Evolutionary conservation across 495 filamentous ascomycete species (phyloP), one percentile per base, ranked within the genome.

Genomic region (Neurospora hispaniola): DNA sequence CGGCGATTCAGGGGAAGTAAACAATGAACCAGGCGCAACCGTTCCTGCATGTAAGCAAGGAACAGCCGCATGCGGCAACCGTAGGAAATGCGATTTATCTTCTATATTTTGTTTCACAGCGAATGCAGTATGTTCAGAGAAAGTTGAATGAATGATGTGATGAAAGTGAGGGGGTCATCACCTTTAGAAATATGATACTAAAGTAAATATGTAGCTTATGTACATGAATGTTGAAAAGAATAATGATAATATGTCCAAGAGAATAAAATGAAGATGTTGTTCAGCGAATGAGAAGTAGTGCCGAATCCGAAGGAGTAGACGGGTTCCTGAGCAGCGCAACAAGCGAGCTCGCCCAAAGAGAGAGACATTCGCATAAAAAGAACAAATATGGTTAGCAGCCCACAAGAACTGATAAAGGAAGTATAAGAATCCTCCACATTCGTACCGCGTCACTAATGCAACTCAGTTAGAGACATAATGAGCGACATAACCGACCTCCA

Each of bases 401-500:
- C 54, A 31, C 27, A 18, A 38, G 5, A 11, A 66, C 27, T 9
- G 27, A 14, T 27, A 66, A 35, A 66, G 1, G 27, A 6, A 66
- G 27, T 16, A 23, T 9, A 66, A 18, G 48, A 38, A 66, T 35
- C 54, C 54, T 66, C 12, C 27, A 16, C 31, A 14, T 27, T 31
- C 27, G 20, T 59, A 31, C 48, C 4, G 44, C 8, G 9, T 20
- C 44, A 48, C 48, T 3, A 18, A 16, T 9, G 27, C 23, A 35
- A 12, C 54, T 66, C 54, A 71, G 31, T 39, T 14, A 20, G 70
- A 71, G 44, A 59, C 23, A 73, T 85, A 85, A 0, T 81, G 80
- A 39, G 80, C 83, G 10, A 85, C 83, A 72, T 85, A 85, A 20
- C 76, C 82, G 20, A 84, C 82, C 75, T 85, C 84, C 83, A 85